These are phyloP conservation scores for Clonostachys rhizophaga DNA, from an alignment of 2,329 filamentous ascomycete genomes.

Conservation along the genomic window DNA sequence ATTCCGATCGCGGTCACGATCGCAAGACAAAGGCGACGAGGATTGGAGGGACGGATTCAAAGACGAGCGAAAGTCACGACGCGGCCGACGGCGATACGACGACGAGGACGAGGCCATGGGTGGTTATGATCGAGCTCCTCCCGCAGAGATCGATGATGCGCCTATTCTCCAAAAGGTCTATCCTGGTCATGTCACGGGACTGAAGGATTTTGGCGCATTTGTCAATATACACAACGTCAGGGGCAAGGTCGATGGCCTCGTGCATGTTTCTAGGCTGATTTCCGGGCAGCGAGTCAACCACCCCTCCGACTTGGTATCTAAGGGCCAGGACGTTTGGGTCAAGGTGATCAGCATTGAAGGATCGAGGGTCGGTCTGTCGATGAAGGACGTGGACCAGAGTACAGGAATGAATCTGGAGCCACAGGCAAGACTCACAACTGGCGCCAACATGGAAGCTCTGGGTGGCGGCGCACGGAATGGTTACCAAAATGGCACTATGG, in stretches of 20 bases:
- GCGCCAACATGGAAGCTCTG: constrained; percentile 82
- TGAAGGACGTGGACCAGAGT: constrained; percentile 94
- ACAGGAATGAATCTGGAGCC: constrained; percentile 81
- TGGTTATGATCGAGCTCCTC: constrained; percentile 58
- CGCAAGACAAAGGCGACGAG: constrained; percentile 34
- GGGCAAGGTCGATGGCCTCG: constrained; percentile 87
- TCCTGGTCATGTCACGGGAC: constrained; percentile 79
- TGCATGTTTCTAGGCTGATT: constrained; percentile 87
- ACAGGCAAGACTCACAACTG: constrained; percentile 73
- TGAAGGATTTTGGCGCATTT: constrained; percentile 95
- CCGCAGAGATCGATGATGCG: constrained; percentile 72
- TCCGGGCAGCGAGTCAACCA: constrained; percentile 85
- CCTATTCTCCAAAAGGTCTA: constrained; percentile 86
- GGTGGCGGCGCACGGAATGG: constrained; percentile 59
- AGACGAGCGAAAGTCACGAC: constrained; percentile 20
- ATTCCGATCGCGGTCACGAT: constrained; percentile 28
- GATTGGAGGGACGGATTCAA: constrained; percentile 34
- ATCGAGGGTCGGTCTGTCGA: constrained; percentile 78
- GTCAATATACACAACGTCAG: constrained; percentile 84
- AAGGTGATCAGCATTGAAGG: constrained; percentile 88
- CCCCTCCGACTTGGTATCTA: constrained; percentile 79
- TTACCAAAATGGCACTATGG: constrained; percentile 27
- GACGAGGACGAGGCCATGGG: constrained; percentile 25
- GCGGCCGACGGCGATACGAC: constrained; percentile 31
- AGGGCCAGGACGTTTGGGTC: constrained; percentile 82